Conservation (phyloP, 2,329 filamentous ascomycete species). For the Verticillium albo-atrum region DNA sequence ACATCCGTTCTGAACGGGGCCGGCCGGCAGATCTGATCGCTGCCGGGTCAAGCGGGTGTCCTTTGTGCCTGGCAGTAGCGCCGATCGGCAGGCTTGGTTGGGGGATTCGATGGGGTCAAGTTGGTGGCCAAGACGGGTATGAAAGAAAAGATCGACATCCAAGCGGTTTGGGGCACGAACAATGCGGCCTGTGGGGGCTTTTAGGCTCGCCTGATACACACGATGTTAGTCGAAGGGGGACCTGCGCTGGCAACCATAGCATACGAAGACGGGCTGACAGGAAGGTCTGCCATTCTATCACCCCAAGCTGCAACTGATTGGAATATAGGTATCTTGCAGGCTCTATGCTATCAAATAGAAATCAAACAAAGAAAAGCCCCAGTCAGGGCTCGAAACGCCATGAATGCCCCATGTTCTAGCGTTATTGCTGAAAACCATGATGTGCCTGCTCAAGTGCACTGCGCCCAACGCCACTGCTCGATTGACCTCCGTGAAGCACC, state of each 20-base stretch:
- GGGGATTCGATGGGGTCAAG: neutral
- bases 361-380: too few relatives aligned
- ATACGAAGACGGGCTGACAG: too few relatives aligned
- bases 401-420: too few relatives aligned
- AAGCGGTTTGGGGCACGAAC: neutral
- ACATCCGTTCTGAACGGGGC: neutral
- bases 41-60: neutral
- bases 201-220: neutral
- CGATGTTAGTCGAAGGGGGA: neutral
- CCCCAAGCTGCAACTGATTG: too few relatives aligned
- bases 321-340: too few relatives aligned
- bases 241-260: neutral
- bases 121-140: neutral
- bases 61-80: conserved; percentile 6
- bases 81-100: neutral
- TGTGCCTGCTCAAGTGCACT: neutral
- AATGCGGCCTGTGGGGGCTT: neutral
- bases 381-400: too few relatives aligned
- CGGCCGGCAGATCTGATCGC: neutral
- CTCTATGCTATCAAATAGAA: too few relatives aligned
- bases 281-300: too few relatives aligned
- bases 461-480: neutral
- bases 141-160: neutral
- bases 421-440: neutral
- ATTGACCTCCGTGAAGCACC: neutral